A percentile compares a stretch with the other conserved stretches of the same genome.
These are phyloP conservation scores for Gaeumannomyces tritici DNA, from an alignment of 2,329 filamentous ascomycete genomes.

Conservation along the genomic window DNA sequence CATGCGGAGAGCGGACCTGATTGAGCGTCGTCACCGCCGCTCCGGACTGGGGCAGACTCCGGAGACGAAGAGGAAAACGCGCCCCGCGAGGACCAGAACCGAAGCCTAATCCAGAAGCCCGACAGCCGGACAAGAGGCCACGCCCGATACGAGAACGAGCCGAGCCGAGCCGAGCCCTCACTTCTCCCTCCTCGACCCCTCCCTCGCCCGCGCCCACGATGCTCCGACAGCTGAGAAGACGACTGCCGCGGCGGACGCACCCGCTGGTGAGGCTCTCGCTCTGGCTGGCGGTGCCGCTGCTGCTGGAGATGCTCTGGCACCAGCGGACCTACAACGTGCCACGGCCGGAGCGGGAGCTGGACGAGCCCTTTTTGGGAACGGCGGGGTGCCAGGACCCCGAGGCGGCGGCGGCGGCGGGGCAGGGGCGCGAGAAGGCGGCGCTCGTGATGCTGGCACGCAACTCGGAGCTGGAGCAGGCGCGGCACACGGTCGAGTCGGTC, in stretches of 20 bases:
- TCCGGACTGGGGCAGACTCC: neutral
- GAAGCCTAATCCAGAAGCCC: neutral
- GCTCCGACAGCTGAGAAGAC: neutral
- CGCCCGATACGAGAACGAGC: neutral
- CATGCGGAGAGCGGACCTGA: neutral
- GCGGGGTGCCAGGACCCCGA: conserved; percentile 27
- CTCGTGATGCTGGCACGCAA: conserved; percentile 38
- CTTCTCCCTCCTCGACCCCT: neutral
- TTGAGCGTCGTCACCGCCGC: neutral
- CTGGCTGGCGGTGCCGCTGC: conserved; percentile 7
- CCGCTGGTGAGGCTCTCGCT: neutral
- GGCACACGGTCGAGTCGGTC: conserved; percentile 27
- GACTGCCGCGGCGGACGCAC: neutral
- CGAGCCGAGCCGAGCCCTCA: neutral
- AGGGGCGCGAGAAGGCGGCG: conserved; percentile 30
- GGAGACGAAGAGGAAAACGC: neutral
- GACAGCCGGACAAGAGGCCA: neutral
- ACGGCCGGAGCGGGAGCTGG: conserved; percentile 24
- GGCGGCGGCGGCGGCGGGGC: conserved; percentile 13
- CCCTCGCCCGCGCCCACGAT: neutral
- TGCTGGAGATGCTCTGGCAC: conserved; percentile 25
- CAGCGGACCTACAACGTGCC: conserved; percentile 22
- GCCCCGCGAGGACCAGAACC: neutral
- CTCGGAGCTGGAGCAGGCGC: conserved; percentile 27
- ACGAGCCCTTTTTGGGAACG: conserved; percentile 26